Conservation (phyloP, 495 filamentous ascomycete genomes). For the Collariella sp. region DNA sequence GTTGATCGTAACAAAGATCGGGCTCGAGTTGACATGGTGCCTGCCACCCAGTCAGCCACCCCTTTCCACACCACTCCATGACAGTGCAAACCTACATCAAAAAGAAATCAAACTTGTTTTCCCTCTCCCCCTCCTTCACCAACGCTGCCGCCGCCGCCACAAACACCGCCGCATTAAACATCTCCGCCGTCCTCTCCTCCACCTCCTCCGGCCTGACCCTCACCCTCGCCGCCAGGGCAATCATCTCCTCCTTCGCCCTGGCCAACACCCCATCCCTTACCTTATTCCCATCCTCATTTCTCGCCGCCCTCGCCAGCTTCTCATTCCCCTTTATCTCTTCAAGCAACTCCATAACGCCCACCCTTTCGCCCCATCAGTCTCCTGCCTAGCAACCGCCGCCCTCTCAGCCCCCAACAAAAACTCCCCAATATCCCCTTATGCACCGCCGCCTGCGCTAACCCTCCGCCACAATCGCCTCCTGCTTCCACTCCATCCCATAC, state of each 20-base stretch:
- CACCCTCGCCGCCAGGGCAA: slow-evolving; percentile 51
- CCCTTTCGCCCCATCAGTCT: slow-evolving; percentile 24
- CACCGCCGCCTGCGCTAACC: slow-evolving; percentile 66
- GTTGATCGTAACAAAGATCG: slow-evolving; percentile 35
- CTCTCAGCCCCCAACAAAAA: slow-evolving; percentile 50
- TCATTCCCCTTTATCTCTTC: slow-evolving; percentile 48
- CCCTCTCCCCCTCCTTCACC: slow-evolving; percentile 44
- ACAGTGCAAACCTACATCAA: slow-evolving; percentile 43
- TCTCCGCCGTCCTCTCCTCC: slow-evolving; percentile 62
- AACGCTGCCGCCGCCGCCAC: slow-evolving; percentile 51
- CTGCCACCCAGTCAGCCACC: slow-evolving; percentile 12
- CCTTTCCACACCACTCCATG: background rate
- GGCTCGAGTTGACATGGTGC: slow-evolving; percentile 36
- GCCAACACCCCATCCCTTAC: slow-evolving; percentile 56
- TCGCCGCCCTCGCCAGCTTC: slow-evolving; percentile 43
- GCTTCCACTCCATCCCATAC: slow-evolving; percentile 70
- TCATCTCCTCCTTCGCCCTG: slow-evolving; percentile 54
- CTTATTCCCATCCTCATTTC: slow-evolving; percentile 51
- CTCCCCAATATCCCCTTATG: slow-evolving; percentile 44
- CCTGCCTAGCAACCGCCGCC: background rate
- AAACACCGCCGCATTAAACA: slow-evolving; percentile 60
- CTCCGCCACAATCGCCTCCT: slow-evolving; percentile 75
- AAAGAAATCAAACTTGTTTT: slow-evolving; percentile 73
- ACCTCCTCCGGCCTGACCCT: slow-evolving; percentile 52
- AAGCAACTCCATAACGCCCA: slow-evolving; percentile 49